Base-by-base conservation (phyloP, 371 early-diverging fungal species). In the Apophysomyces sp. region DNA sequence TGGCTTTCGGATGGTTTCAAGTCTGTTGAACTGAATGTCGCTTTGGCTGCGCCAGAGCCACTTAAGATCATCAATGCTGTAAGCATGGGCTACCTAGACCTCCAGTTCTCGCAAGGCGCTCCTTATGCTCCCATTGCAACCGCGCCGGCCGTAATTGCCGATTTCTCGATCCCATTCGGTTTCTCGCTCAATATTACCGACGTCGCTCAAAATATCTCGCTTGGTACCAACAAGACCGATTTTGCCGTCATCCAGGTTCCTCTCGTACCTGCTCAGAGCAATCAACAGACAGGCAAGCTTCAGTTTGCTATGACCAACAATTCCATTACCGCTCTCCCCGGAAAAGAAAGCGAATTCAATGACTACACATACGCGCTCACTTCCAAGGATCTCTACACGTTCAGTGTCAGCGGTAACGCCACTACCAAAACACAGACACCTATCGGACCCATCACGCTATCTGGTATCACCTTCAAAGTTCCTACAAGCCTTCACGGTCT, bases 391-490 rank as follows among this genome's bases (percentile, higher is more conserved):
- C 58, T 63, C 55, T 72, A 84, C 34, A 71, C 71, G 21, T 87
- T 87, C 66, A 65, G 71, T 34, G 74, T 85, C 16, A 60, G 71
- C 29, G 87, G 87, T 49, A 66, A 70, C 18, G 83, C 81, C 21
- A 72, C 77, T 5, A 81, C 85, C 57, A 77, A 81, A 61, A 81
- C 83, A 26, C 55, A 57, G 26, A 89, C 88, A 13, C 77, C 89
- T 7, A 79, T 86, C 53, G 89, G 89, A 63, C 68, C 77, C 59
- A 77, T 89, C 41, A 66, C 66, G 2, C 77, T 87, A 39, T 58
- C 76, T 24, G 85, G 85, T 24, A 81, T 89, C 36, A 74, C 84
- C 29, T 85, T 89, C 72, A 73, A 72, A 49, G 80, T 84, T 6
- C 74, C 75, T 30, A 81, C 85, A 16, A 36, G 68, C 44, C 72